These are phyloP conservation scores for Yarrowia deformans DNA, from an alignment of 805 yeast genomes.

Conservation along the genomic window DNA sequence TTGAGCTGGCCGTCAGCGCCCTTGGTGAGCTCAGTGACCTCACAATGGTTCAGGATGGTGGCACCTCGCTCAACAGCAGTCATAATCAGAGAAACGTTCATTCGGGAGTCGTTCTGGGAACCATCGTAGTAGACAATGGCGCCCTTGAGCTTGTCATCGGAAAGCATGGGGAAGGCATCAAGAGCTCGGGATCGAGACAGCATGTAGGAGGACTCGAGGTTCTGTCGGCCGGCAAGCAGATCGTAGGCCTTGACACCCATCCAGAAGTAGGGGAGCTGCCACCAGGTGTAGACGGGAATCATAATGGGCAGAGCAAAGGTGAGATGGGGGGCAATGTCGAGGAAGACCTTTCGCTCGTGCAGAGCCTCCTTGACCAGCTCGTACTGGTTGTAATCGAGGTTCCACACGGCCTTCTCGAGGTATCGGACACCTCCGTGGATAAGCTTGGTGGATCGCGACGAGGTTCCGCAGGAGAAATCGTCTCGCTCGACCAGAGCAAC, in stretches of 20 bases:
- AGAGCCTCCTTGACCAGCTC: conserved; percentile 89
- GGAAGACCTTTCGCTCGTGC: conserved; percentile 83
- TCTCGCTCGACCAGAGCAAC: conserved; percentile 85
- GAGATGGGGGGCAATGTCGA: conserved; percentile 91
- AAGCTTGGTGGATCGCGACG: conserved; percentile 93
- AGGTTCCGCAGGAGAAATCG: conserved; percentile 92
- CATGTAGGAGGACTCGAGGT: conserved; percentile 78
- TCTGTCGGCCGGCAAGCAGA: conserved; percentile 88
- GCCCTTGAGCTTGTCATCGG: conserved; percentile 78
- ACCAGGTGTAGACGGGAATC: conserved; percentile 95
- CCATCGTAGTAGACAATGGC: conserved; percentile 96
- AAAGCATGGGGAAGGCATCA: conserved; percentile 86
- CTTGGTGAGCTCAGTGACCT: conserved; percentile 78
- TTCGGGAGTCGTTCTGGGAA: conserved; percentile 88
- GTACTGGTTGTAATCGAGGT: conserved; percentile 86
- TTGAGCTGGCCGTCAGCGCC: conserved; percentile 62
- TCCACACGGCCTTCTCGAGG: conserved; percentile 92
- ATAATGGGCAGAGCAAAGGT: conserved; percentile 85
- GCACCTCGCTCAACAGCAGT: conserved; percentile 90
- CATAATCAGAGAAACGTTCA: conserved; percentile 84
- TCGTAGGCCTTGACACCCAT: conserved; percentile 92
- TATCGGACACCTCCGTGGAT: conserved; percentile 98
- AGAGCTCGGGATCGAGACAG: conserved; percentile 70
- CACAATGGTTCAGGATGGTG: conserved; percentile 84
- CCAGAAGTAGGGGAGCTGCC: conserved; percentile 95